phyloP scores from a whole-genome alignment of 305 asterid genomes.

The Euphrasia arctica region DNA sequence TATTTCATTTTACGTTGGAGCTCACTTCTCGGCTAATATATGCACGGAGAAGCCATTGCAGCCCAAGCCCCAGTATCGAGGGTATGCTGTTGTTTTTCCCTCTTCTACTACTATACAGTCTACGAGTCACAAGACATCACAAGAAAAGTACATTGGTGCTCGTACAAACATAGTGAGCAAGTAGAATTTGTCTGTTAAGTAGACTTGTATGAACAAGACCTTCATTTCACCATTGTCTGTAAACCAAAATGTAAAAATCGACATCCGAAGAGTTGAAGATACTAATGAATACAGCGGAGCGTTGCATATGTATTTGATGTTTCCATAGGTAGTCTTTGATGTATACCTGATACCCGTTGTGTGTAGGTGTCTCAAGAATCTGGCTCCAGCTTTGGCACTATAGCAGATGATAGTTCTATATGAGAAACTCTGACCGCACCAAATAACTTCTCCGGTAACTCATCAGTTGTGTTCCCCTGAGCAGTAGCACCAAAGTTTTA shows the following conservation, averaged over 20 bases:
- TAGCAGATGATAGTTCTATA: slow-evolving; percentile 77
- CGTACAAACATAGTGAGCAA: not conserved
- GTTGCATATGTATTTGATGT: slow-evolving; percentile 23
- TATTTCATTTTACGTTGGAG: too few species aligned
- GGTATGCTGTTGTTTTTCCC: not conserved
- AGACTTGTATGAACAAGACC: slow-evolving; percentile 11
- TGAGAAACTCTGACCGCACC: slow-evolving; percentile 90
- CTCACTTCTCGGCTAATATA: too few species aligned
- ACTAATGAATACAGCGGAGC: slow-evolving; percentile 31
- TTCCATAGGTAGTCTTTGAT: slow-evolving; percentile 12
- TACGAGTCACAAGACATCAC: not conserved
- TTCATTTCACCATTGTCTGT: slow-evolving; percentile 17
- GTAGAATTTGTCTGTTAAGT: not conserved
- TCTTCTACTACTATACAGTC: not conserved
- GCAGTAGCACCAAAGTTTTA: slow-evolving; percentile 15
- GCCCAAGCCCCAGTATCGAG: too few species aligned
- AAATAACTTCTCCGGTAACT: slow-evolving; percentile 90
- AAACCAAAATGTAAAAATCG: slow-evolving; percentile 16
- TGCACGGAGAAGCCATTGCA: too few species aligned
- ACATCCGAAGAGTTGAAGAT: slow-evolving; percentile 20
- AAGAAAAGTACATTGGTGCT: not conserved
- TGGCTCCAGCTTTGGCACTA: slow-evolving; percentile 69
- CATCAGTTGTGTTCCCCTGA: slow-evolving; percentile 81
- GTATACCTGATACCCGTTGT: slow-evolving; percentile 25
- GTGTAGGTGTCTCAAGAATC: slow-evolving; percentile 42